phyloP scores from a whole-genome alignment of 257 asterid genomes.

The Scutellaria barbata region DNA sequence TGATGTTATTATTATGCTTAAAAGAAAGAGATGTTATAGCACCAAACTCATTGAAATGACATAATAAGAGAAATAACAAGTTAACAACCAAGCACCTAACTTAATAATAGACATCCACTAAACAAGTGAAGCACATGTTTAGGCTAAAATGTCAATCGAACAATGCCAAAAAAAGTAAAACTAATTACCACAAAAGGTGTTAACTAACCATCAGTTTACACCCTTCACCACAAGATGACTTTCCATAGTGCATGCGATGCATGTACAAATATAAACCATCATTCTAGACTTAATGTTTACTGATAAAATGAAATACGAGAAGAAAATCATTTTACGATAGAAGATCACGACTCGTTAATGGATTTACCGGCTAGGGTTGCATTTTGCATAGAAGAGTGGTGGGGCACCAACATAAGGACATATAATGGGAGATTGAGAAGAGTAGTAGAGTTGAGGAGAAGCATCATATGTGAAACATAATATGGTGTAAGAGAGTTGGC shows the following conservation, averaged over 20 bases:
- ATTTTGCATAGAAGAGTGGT: neutral
- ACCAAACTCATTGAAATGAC: neutral
- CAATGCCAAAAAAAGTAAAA: neutral
- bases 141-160: neutral
- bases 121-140: neutral
- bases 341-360: no score
- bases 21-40: neutral
- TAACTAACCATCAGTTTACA: neutral
- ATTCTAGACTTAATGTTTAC: no score
- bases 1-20: neutral
- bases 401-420: neutral
- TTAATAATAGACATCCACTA: neutral
- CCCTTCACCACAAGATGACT: no score
- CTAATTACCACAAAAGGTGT: neutral
- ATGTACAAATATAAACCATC: no score
- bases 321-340: neutral
- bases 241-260: no score
- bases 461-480: conserved; percentile 33
- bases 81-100: neutral
- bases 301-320: neutral
- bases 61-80: neutral
- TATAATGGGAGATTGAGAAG: neutral
- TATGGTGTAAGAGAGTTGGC: conserved; percentile 34
- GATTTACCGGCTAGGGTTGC: neutral
- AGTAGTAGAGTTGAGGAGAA: conserved; percentile 32